Conservation (phyloP, 1,139 yeast genomes). For the Nadsonia starkeyi-henricii region DNA sequence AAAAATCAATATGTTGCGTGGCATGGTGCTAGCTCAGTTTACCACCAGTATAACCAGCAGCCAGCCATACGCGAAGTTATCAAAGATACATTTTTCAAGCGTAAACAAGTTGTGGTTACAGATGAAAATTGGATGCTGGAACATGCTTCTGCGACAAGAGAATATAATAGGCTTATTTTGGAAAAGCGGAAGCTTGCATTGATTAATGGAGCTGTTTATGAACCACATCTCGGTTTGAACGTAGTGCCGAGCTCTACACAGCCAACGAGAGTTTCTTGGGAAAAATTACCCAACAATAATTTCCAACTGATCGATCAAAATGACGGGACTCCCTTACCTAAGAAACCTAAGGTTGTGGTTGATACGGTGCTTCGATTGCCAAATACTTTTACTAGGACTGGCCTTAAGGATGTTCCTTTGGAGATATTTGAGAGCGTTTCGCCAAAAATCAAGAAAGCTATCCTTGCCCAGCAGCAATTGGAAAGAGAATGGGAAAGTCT, state of each 20-base stretch:
- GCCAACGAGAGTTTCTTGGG: constrained; percentile 35
- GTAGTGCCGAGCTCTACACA: constrained; percentile 70
- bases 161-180: constrained; percentile 48
- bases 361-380: constrained; percentile 40
- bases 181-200: constrained; percentile 44
- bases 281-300: constrained; percentile 20
- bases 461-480: constrained; percentile 45
- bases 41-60: constrained; percentile 26
- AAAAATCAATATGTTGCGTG: constrained; percentile 38
- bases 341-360: constrained; percentile 27
- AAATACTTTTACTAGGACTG: constrained; percentile 35
- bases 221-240: constrained; percentile 66
- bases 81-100: constrained; percentile 14
- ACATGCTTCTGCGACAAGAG: constrained; percentile 63
- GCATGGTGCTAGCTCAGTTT: constrained; percentile 34
- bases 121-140: constrained; percentile 82
- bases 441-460: constrained; percentile 46
- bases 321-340: constrained; percentile 10
- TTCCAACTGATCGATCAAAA: constrained; percentile 7
- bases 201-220: constrained; percentile 48
- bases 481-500: constrained; percentile 26
- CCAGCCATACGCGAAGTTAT: constrained; percentile 18
- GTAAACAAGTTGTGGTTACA: constrained; percentile 29
- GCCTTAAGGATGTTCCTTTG: constrained; percentile 43
- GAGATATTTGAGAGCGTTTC: constrained; percentile 44